Conservation (phyloP, 202 grass and related monocot genomes). For the Dendrocalamus latiflorus region DNA sequence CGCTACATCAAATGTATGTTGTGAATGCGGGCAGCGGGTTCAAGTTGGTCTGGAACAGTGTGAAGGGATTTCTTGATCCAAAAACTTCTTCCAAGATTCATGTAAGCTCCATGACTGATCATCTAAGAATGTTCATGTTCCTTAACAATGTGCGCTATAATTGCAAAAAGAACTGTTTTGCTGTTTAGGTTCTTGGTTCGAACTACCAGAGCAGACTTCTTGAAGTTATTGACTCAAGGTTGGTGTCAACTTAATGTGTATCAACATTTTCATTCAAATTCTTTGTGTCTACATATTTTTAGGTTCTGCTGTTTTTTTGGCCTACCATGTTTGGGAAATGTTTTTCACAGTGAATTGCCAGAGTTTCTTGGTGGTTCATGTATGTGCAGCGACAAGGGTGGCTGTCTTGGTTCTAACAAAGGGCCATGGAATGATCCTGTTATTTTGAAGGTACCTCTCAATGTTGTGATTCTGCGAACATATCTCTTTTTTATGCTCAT, state of each 20-base stretch:
- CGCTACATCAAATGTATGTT: conserved; percentile 86
- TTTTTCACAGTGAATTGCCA: conserved; percentile 59
- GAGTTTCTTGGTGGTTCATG: conserved; percentile 82
- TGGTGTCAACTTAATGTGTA: background rate
- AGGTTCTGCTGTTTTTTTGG: background rate
- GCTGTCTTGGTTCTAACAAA: conserved; percentile 68
- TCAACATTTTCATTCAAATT: background rate
- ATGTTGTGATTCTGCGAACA: background rate
- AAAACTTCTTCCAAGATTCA: conserved; percentile 92
- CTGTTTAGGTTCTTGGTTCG: conserved; percentile 60
- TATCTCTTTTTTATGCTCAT: background rate
- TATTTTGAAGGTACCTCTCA: conserved; percentile 60
- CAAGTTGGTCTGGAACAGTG: conserved; percentile 82
- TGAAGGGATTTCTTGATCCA: conserved; percentile 86
- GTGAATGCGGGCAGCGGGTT: conserved; percentile 84
- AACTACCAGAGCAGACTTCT: conserved; percentile 76
- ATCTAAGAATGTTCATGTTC: background rate
- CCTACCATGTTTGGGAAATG: background rate
- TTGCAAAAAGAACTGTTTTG: background rate
- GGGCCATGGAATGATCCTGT: conserved; percentile 83
- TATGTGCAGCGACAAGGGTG: conserved; percentile 53
- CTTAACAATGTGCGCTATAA: background rate
- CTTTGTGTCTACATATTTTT: background rate
- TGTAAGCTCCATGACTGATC: conserved; percentile 39
- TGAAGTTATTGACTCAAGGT: conserved; percentile 73